These are phyloP conservation scores for Holtermannia corniformis DNA, from an alignment of 768 basidiomycete species.

Conservation along the genomic window DNA sequence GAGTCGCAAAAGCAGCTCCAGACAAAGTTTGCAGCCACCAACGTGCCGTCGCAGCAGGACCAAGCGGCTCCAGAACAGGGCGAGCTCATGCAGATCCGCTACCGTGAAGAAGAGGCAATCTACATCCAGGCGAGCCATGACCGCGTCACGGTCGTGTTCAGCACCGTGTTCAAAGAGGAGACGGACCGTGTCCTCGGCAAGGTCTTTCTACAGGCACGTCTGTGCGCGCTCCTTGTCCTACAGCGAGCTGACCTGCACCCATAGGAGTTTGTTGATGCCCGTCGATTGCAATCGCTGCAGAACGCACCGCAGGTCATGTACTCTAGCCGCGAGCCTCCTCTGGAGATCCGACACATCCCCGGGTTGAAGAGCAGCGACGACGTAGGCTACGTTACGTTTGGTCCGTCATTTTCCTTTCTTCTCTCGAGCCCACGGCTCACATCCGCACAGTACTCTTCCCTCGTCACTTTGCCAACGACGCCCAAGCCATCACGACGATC, in stretches of 20 bases:
- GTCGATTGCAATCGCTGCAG: constrained; percentile 82
- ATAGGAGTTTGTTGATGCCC: constrained; percentile 98
- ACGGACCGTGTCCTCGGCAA: constrained; percentile 95
- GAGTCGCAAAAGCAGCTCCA: constrained; percentile 74
- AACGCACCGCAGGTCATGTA: constrained; percentile 96
- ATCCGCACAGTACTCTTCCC: constrained; percentile 68
- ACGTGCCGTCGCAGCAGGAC: constrained; percentile 49
- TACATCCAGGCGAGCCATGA: constrained; percentile 87
- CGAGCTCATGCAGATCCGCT: constrained; percentile 84
- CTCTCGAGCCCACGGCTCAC: neutral
- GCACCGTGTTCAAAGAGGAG: constrained; percentile 92
- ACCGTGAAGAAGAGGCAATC: constrained; percentile 94
- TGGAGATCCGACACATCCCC: constrained; percentile 84
- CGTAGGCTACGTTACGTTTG: constrained; percentile 90
- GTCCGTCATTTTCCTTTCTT: constrained; percentile 30
- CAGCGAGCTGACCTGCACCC: neutral
- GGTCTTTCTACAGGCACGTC: constrained; percentile 82
- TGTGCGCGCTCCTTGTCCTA: neutral
- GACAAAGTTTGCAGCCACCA: constrained; percentile 39
- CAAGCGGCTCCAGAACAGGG: constrained; percentile 46
- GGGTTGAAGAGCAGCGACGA: constrained; percentile 76
- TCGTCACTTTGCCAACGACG: constrained; percentile 73
- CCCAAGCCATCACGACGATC: constrained; percentile 65
- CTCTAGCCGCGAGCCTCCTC: constrained; percentile 84
- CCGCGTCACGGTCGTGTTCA: constrained; percentile 96